Evolutionary conservation across 352 stramenopile species (phyloP), one percentile per base, ranked within the genome.

Genomic region (Globisporangium nunn): DNA sequence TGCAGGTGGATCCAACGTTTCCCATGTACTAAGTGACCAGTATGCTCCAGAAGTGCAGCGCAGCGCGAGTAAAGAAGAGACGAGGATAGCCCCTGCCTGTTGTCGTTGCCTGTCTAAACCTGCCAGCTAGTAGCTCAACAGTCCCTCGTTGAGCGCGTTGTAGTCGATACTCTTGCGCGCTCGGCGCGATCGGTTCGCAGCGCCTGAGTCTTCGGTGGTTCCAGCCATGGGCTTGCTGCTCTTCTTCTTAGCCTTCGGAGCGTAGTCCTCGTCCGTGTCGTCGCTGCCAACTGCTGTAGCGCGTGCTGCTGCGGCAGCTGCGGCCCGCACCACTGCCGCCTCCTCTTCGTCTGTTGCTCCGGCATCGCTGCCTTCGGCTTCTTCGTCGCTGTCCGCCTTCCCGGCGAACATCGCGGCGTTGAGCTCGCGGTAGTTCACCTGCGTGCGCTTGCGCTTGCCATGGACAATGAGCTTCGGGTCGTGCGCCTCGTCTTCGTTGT

Each of bases 381-480:
- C 78, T 37, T 69, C 71, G 37, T 88, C 82, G 17, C 77, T 81
- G 56, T 84, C 77, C 8, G 62, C 65, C 54, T 85, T 73, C 0
- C 75, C 78, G 1, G 71, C 79, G 63, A 93, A 95, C 63, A 95
- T 74, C 31, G 84, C 50, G 51, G 83, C 75, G 56, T 95, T 92
- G 12, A 95, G 72, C 43, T 74, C 63, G n/a, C 74, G 81, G 53
- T 95, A 95, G 67, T 95, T 72, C 14, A 95, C 85, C 2, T 73
- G 66, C 15, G 68, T 87, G 17, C 85, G 78, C 69, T 91, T 91
- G 43, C 85, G 78, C 59, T 95, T 95, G 49, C 82, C 78, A 23
- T 70, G 64, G 4, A 91, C 35, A 56, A 91, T 87, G 40, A 88
- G 58, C 4, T 59, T 65, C 2, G 50, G 31, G 56, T 85, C 66